Evolutionary conservation across 2,329 filamentous ascomycete species (phyloP).

Genomic region (Colletotrichum sp.): DNA sequence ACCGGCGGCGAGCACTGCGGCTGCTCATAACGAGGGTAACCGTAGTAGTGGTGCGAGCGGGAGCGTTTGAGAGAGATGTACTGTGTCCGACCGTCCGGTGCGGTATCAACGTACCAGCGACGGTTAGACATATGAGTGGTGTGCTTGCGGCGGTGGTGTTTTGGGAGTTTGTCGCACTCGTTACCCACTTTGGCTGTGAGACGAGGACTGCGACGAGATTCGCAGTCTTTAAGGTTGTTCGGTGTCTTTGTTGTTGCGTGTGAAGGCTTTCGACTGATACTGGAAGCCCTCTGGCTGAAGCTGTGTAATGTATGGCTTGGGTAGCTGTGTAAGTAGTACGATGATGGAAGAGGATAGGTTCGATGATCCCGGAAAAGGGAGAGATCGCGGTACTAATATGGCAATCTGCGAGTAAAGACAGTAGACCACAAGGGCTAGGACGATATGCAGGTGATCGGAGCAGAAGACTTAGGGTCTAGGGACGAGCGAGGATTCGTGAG

Average conservation of each 20-base stretch:
- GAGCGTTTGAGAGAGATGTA: conserved; percentile 46
- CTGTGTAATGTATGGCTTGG: neutral
- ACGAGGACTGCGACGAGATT: neutral
- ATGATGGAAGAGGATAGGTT: neutral
- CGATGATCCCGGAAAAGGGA: neutral
- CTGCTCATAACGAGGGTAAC: conserved; percentile 31
- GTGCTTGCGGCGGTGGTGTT: neutral
- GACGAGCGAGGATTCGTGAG: conserved; percentile 10
- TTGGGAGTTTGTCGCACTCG: conserved; percentile 7
- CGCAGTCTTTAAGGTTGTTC: neutral
- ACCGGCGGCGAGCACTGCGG: neutral
- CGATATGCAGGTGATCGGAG: conserved; percentile 23
- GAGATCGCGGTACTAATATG: conserved; percentile 14
- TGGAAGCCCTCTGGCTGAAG: neutral
- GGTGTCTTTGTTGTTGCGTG: neutral
- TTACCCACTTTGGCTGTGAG: conserved; percentile 17
- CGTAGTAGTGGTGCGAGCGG: conserved; percentile 36
- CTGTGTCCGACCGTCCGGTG: conserved; percentile 36
- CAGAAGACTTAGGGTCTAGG: conserved; percentile 19
- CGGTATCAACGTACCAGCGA: conserved; percentile 41
- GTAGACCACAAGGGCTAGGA: neutral
- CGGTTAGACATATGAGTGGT: conserved; percentile 34
- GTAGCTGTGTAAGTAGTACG: neutral
- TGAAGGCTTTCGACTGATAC: neutral
- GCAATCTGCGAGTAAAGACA: neutral